phyloP scores from a whole-genome alignment of 2,329 filamentous ascomycete species.

The Pyricularia grisea region DNA sequence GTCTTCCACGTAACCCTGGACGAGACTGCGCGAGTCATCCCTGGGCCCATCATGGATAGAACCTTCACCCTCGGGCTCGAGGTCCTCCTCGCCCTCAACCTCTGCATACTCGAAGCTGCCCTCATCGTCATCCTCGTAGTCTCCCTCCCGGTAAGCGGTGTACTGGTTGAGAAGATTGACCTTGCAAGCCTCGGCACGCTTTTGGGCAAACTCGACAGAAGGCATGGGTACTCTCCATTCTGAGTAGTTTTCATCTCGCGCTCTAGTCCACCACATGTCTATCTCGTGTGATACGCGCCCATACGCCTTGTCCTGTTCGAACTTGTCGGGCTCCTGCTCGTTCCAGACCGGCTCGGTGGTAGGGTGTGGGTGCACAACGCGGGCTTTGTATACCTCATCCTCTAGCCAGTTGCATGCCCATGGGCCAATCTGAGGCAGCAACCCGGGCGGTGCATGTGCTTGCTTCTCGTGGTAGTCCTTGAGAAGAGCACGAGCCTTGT shows the following conservation, averaged over 20 bases:
- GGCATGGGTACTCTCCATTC: conserved; percentile 51
- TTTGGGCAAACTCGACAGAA: conserved; percentile 47
- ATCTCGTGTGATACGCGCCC: conserved; percentile 55
- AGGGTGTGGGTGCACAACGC: conserved; percentile 23
- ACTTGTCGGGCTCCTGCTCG: conserved; percentile 43
- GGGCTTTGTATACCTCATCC: conserved; percentile 21
- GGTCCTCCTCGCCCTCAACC: conserved; percentile 18
- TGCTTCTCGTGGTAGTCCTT: conserved; percentile 43
- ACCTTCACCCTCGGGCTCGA: conserved; percentile 15
- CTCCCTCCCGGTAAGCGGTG: conserved; percentile 22
- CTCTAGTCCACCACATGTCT: conserved; percentile 55
- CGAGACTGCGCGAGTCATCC: conserved; percentile 4
- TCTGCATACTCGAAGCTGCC: conserved; percentile 39
- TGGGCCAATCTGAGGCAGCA: conserved; percentile 38
- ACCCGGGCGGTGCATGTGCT: conserved; percentile 37
- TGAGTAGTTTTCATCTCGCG: conserved; percentile 50
- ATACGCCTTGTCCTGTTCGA: conserved; percentile 48
- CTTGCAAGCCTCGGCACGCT: conserved; percentile 5
- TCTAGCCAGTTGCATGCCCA: conserved; percentile 48
- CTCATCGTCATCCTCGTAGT: conserved; percentile 40
- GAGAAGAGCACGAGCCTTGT: conserved; percentile 43
- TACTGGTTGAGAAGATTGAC: conserved; percentile 3
- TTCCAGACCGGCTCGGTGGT: conserved; percentile 38
- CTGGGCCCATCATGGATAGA: conserved; percentile 7
- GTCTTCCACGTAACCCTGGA: conserved; percentile 26